Percentiles rank a stretch among this genome's conserved stretches.
These are phyloP conservation scores for Alternaria alternata DNA, from an alignment of 2,329 filamentous ascomycete species.

Conservation along the genomic window DNA sequence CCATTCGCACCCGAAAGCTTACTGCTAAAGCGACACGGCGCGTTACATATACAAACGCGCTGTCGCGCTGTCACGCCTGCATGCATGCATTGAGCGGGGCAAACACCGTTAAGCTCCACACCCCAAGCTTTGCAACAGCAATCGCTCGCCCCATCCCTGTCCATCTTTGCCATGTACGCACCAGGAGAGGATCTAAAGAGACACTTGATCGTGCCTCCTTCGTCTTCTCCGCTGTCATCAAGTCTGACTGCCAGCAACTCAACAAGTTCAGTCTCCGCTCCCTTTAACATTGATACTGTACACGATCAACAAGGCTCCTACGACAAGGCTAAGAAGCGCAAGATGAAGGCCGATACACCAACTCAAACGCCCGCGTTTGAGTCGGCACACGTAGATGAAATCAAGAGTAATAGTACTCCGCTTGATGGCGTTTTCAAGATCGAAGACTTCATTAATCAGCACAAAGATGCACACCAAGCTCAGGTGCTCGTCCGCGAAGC, in stretches of 20 bases:
- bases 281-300: neutral
- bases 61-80: slow-evolving; percentile 34
- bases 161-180: slow-evolving; percentile 12
- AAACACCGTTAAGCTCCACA: neutral
- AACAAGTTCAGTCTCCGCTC: neutral
- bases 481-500: slow-evolving; percentile 16
- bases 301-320: neutral
- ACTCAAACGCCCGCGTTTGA: neutral
- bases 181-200: slow-evolving; percentile 30
- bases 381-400: neutral
- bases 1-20: neutral
- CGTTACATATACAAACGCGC: slow-evolving; percentile 18
- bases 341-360: slow-evolving; percentile 21
- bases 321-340: slow-evolving; percentile 2
- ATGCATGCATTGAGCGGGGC: slow-evolving; percentile 3
- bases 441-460: slow-evolving; percentile 29
- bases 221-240: slow-evolving; percentile 30
- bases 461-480: slow-evolving; percentile 16
- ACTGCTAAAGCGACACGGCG: neutral
- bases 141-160: slow-evolving; percentile 8
- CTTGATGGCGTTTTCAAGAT: slow-evolving; percentile 24
- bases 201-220: slow-evolving; percentile 27
- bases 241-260: slow-evolving; percentile 1
- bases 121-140: slow-evolving; percentile 6
- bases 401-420: neutral